Evolutionary conservation across 75 land plant genomes (phyloP).

Genomic region (Sequoiadendron giganteum): DNA sequence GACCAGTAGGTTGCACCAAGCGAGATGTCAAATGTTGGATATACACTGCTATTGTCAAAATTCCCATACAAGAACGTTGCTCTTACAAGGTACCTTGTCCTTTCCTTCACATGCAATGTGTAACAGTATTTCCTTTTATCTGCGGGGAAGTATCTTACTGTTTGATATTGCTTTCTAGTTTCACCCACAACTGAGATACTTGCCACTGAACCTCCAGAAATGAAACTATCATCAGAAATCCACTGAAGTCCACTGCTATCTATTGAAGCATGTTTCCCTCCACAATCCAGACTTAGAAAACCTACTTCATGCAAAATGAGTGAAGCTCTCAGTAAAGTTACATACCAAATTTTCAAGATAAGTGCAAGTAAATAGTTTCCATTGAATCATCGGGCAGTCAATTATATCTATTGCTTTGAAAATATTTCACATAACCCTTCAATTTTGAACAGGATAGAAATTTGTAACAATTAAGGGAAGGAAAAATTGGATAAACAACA

Average conservation of each 20-base stretch:
- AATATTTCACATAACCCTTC: not conserved
- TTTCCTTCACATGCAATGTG: conserved; percentile 39
- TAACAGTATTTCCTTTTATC: conserved; percentile 76
- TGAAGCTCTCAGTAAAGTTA: not conserved
- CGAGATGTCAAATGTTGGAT: conserved; percentile 76
- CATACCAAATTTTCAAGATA: not conserved
- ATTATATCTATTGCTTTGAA: not conserved
- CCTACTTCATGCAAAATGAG: conserved; percentile 33
- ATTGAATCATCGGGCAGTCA: not conserved
- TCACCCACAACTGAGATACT: conserved; percentile 49
- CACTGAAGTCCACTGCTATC: conserved; percentile 62
- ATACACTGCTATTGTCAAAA: conserved; percentile 58
- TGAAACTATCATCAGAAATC: conserved; percentile 41
- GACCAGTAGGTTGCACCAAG: conserved; percentile 73
- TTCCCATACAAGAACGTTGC: conserved; percentile 82
- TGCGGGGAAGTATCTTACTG: conserved; percentile 63
- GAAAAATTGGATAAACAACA: not conserved
- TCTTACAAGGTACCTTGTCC: conserved; percentile 74
- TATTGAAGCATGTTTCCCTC: conserved; percentile 49
- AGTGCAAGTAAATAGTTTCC: not conserved
- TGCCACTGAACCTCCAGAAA: conserved; percentile 33
- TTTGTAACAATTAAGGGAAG: not conserved
- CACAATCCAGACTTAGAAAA: conserved; percentile 82
- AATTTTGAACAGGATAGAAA: not conserved
- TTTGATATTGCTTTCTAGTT: conserved; percentile 43